Evolutionary conservation across 2,329 filamentous ascomycete genomes (phyloP).

Genomic region (Thelonectria blattea): DNA sequence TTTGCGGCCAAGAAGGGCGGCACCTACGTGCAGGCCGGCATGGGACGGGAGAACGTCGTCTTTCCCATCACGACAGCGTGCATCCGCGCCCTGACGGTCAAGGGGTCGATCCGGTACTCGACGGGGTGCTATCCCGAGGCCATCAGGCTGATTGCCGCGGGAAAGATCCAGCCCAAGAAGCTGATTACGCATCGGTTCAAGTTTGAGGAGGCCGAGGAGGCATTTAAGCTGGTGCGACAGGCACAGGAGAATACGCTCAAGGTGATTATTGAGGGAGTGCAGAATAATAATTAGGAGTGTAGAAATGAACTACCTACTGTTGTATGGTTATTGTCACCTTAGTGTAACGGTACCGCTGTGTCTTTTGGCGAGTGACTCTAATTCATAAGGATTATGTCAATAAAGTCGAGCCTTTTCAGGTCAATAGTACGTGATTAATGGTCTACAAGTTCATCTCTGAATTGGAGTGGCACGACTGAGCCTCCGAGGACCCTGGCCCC

Average conservation of each 20-base stretch:
- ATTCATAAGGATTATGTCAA: no score
- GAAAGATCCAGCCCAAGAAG: slow-evolving; percentile 48
- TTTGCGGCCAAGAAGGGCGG: slow-evolving; percentile 52
- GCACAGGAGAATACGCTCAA: slow-evolving; percentile 32
- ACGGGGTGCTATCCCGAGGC: slow-evolving; percentile 57
- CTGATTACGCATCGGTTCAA: slow-evolving; percentile 47
- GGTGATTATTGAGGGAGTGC: slow-evolving; percentile 30
- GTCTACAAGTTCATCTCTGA: no score
- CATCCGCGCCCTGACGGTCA: slow-evolving; percentile 53
- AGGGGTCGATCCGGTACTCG: slow-evolving; percentile 58
- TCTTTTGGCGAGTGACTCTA: no score
- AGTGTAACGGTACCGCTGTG: no score
- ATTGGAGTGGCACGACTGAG: no score
- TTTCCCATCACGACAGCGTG: slow-evolving; percentile 59
- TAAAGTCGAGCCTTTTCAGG: no score
- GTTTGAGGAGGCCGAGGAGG: slow-evolving; percentile 52
- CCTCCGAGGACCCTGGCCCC: no score
- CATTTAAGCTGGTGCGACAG: slow-evolving; percentile 45
- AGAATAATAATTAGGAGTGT: slow-evolving; percentile 7
- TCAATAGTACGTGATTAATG: no score
- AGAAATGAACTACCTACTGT: background rate
- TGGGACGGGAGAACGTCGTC: slow-evolving; percentile 56
- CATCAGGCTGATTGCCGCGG: slow-evolving; percentile 55
- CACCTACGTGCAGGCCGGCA: slow-evolving; percentile 58
- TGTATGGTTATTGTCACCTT: no score